Base-by-base conservation (phyloP, 208 protist genomes). In the Naegleria fowleri region DNA sequence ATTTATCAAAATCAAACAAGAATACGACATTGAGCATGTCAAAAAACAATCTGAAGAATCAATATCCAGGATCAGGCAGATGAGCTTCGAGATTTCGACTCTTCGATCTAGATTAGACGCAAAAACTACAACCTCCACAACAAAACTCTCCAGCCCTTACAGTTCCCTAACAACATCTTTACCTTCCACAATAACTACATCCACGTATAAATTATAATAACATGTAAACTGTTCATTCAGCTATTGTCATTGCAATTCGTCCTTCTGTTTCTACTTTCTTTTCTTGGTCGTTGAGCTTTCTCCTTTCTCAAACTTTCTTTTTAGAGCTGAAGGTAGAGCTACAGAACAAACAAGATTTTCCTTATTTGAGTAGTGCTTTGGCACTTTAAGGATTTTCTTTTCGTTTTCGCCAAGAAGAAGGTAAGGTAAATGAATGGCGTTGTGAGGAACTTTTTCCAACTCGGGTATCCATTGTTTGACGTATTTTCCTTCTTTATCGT, bases 401-500 rank as follows among this genome's bases (percentile, higher is more conserved):
- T 79, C 29, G 9, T 79, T n/a, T 36, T 79, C 67, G 0, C 6
- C 9, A 36, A 79, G 9, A 36, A 33, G 6, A 36, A 36, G 19
- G 9, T 29, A 90, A 38, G 88, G 88, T 22, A 7, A 43, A 84
- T 55, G 48, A 55, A 90, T 90, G 4, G 6, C 0, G 9, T 90
- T 16, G n/a, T 13, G 7, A 33, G 88, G 6, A 33, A 90, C 40
- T 25, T 67, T 5, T 5, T 5, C 9, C 7, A 90, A 1, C 33
- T 90, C 88, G 0, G 7, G 41, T n/a, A 90, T 38, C 88, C 88
- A 90, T 52, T 33, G 9, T n/a, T 84, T 83, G 29, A 90, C 67
- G 33, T 36, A 90, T 36, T 90, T 25, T n/a, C 48, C 40, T 15
- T 90, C 9, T n/a, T n/a, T n/a, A 52, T 90, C 88, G 33, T 52